These are phyloP conservation scores for Rossbeevera mucosa DNA, from an alignment of 768 basidiomycete species.

Conservation along the genomic window DNA sequence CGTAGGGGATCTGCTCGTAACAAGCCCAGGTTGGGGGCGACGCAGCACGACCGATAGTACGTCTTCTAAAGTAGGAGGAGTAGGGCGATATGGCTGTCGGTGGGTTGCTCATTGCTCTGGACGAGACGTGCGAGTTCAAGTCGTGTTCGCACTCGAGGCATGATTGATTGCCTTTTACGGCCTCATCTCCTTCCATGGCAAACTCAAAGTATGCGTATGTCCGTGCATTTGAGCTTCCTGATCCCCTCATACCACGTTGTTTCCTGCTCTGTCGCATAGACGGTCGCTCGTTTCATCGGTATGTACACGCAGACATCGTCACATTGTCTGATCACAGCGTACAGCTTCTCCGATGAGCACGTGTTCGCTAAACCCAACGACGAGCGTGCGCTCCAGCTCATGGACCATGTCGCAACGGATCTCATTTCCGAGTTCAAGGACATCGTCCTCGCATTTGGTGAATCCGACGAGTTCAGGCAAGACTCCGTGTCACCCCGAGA, in stretches of 20 bases:
- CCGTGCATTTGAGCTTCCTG: conserved; percentile 82
- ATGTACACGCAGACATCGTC: conserved; percentile 13
- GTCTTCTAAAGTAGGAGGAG: conserved; percentile 49
- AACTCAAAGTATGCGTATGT: conserved; percentile 93
- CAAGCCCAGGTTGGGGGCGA: conserved; percentile 87
- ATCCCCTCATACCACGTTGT: conserved; percentile 76
- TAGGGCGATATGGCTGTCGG: conserved; percentile 24
- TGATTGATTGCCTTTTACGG: conserved; percentile 15
- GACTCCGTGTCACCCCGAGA: neutral
- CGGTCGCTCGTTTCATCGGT: conserved; percentile 94
- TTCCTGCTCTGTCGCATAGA: conserved; percentile 86
- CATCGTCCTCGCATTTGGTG: conserved; percentile 84
- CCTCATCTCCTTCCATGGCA: conserved; percentile 55
- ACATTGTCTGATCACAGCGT: neutral
- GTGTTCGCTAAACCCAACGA: conserved; percentile 90
- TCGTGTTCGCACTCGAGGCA: neutral
- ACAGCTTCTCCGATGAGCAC: conserved; percentile 82
- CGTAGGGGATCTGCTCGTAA: conserved; percentile 83
- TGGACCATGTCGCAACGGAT: conserved; percentile 84
- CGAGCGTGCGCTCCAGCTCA: conserved; percentile 74
- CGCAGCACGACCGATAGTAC: conserved; percentile 72
- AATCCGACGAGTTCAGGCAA: conserved; percentile 96
- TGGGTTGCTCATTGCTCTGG: conserved; percentile 18
- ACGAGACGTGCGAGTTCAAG: neutral
- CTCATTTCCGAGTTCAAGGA: conserved; percentile 83